Percentiles rank a stretch among this genome's conserved stretches.
Evolutionary conservation across 306 rosid genomes (phyloP).

Genomic region (Boehmeria nivea): DNA sequence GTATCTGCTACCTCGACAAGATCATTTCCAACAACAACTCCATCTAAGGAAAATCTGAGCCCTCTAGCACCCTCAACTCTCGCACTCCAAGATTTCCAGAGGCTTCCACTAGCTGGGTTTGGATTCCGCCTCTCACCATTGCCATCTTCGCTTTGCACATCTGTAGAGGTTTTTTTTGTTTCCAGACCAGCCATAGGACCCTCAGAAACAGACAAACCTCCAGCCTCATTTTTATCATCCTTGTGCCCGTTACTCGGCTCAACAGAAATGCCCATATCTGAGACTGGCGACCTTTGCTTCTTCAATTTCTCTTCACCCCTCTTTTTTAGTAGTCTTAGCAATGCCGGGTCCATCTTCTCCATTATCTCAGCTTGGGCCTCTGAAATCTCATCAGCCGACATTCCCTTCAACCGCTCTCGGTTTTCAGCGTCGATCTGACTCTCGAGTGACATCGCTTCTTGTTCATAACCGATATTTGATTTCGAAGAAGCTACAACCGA

Average conservation of each 20-base stretch:
- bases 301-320: constrained; percentile 64
- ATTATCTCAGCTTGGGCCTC: constrained; percentile 69
- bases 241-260: constrained; percentile 24
- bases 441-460: constrained; percentile 38
- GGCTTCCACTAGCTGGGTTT: constrained; percentile 34
- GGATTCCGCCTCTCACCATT: constrained; percentile 23
- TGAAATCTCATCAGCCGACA: constrained; percentile 70
- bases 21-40: constrained; percentile 47
- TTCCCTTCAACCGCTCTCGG: constrained; percentile 45
- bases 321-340: constrained; percentile 48
- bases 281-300: constrained; percentile 22
- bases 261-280: constrained; percentile 25
- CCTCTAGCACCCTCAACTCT: constrained; percentile 72
- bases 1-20: constrained; percentile 24
- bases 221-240: constrained; percentile 30
- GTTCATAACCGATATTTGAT: constrained; percentile 29
- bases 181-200: constrained; percentile 18
- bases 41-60: constrained; percentile 72
- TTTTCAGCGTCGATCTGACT: constrained; percentile 76
- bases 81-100: constrained; percentile 83
- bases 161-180: constrained; percentile 21
- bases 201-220: constrained; percentile 19
- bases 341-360: constrained; percentile 63
- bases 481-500: constrained; percentile 23
- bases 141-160: constrained; percentile 20